These are phyloP conservation scores for Venturia asperata DNA, from an alignment of 2,329 filamentous ascomycete genomes.

Conservation along the genomic window DNA sequence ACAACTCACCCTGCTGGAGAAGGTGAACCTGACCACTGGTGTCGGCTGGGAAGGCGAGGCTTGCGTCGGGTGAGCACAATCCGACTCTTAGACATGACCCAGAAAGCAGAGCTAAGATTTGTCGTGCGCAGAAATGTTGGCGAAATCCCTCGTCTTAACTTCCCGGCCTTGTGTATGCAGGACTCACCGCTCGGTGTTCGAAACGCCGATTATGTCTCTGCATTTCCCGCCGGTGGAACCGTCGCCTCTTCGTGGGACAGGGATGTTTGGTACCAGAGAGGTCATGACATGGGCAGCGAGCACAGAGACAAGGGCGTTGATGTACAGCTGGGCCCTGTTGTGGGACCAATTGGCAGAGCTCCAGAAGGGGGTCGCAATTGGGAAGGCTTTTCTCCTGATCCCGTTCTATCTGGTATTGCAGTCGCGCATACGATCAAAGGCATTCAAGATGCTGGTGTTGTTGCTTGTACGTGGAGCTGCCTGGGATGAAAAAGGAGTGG, in stretches of 20 bases:
- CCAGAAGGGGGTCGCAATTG: conserved; percentile 65
- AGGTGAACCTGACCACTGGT: conserved; percentile 92
- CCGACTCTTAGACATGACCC: background rate
- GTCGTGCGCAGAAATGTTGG: conserved; percentile 65
- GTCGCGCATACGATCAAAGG: conserved; percentile 68
- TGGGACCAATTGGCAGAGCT: conserved; percentile 62
- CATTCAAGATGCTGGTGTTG: conserved; percentile 73
- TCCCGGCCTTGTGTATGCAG: conserved; percentile 74
- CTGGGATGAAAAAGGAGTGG: conserved; percentile 28
- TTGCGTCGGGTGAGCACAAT: conserved; percentile 9
- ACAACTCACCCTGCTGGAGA: conserved; percentile 75
- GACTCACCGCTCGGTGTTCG: conserved; percentile 78
- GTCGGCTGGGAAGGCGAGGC: conserved; percentile 55
- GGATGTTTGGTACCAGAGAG: conserved; percentile 60
- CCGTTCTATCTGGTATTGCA: conserved; percentile 64
- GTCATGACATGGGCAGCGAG: conserved; percentile 67
- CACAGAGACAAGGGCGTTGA: conserved; percentile 68
- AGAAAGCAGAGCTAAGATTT: conserved; percentile 49
- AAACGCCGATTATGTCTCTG: conserved; percentile 67
- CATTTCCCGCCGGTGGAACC: conserved; percentile 71
- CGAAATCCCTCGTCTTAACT: conserved; percentile 60
- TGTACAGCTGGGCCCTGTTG: conserved; percentile 68
- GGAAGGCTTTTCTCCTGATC: conserved; percentile 67
- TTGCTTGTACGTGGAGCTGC: conserved; percentile 74
- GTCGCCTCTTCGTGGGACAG: conserved; percentile 79